Percentiles rank a stretch among this genome's conserved stretches.
phyloP scores from a whole-genome alignment of 1,284 basidiomycete genomes.

The Peniophora sp. region DNA sequence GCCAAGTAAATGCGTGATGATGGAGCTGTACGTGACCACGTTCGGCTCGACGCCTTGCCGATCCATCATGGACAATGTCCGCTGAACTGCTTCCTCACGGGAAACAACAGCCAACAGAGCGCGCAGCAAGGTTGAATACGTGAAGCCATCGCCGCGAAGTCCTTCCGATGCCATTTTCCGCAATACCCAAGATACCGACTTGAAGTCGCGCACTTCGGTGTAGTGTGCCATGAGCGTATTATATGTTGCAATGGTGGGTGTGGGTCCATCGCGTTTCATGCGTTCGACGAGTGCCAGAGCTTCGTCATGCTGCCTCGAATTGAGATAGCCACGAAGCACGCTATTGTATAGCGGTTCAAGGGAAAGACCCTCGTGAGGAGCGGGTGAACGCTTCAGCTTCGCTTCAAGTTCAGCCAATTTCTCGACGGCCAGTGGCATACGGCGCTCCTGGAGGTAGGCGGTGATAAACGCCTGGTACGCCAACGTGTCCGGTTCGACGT shows the following conservation, averaged over 20 bases:
- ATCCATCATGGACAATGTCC: constrained; percentile 62
- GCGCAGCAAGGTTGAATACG: constrained; percentile 73
- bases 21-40: constrained; percentile 62
- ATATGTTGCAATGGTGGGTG: constrained; percentile 66
- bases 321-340: constrained; percentile 53
- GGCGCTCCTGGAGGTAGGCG: constrained; percentile 40
- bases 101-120: constrained; percentile 56
- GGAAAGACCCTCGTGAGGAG: constrained; percentile 12
- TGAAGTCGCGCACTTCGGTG: constrained; percentile 51
- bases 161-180: constrained; percentile 44
- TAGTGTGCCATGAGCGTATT: constrained; percentile 72
- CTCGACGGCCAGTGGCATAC: constrained; percentile 35
- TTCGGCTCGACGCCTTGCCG: constrained; percentile 68
- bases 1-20: constrained; percentile 66
- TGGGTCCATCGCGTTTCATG: constrained; percentile 45
- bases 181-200: constrained; percentile 45
- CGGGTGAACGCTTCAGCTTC: neutral
- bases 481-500: constrained; percentile 43
- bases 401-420: constrained; percentile 43
- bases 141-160: constrained; percentile 67
- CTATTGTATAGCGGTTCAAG: constrained; percentile 52
- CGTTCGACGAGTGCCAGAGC: constrained; percentile 38
- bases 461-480: constrained; percentile 58
- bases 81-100: constrained; percentile 55
- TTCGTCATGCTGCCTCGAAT: constrained; percentile 28